Conservation (phyloP, 192 early-diverging fungal genomes). For the Phlyctochytrium arcticum region DNA sequence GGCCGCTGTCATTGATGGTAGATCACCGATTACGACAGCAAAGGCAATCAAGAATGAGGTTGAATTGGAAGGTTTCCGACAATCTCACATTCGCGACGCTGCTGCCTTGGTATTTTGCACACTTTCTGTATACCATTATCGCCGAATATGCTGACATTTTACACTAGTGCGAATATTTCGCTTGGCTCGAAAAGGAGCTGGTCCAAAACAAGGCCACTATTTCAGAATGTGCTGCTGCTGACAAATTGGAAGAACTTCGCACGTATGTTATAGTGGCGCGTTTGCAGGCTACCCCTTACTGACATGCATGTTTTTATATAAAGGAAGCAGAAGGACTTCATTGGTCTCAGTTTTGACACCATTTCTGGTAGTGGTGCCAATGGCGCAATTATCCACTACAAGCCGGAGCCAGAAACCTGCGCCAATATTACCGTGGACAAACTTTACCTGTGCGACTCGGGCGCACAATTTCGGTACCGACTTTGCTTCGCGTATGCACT, state of each 20-base stretch:
- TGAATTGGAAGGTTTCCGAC: slow-evolving; percentile 89
- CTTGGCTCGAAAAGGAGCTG: slow-evolving; percentile 93
- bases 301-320: neutral
- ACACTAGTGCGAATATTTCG: slow-evolving; percentile 61
- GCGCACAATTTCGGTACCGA: slow-evolving; percentile 87
- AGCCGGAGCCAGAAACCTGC: slow-evolving; percentile 76
- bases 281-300: neutral
- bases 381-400: slow-evolving; percentile 97
- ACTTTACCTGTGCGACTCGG: slow-evolving; percentile 94
- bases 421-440: slow-evolving; percentile 66
- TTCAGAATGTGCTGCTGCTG: slow-evolving; percentile 84
- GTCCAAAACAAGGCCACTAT: slow-evolving; percentile 58
- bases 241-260: slow-evolving; percentile 76
- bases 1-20: slow-evolving; percentile 46
- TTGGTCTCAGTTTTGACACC: slow-evolving; percentile 93
- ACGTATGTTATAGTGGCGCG: neutral
- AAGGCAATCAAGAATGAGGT: slow-evolving; percentile 93
- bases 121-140: neutral
- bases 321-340: slow-evolving; percentile 70
- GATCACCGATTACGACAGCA: slow-evolving; percentile 69
- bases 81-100: slow-evolving; percentile 86
- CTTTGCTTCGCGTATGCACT: slow-evolving; percentile 95
- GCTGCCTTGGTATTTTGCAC: slow-evolving; percentile 56
- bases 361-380: slow-evolving; percentile 96
- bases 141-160: neutral